Percentiles rank a stretch among this genome's conserved stretches.
phyloP scores from a whole-genome alignment of 108 stramenopile species.

The Ochromonas danica region DNA sequence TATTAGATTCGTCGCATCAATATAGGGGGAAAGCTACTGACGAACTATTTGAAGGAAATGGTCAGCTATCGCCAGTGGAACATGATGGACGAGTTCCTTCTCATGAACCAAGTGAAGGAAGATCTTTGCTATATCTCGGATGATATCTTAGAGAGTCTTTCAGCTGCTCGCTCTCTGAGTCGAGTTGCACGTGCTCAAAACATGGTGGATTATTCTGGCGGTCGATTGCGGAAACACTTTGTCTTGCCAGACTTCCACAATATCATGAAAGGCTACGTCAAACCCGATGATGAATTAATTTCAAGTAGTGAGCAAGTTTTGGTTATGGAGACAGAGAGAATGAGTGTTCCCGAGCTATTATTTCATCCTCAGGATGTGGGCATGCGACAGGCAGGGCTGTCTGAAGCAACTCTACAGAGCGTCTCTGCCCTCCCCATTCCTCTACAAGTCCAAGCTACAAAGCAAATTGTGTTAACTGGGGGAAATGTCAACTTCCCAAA shows the following conservation, averaged over 20 bases:
- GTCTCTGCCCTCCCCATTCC: neutral
- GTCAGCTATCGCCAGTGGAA: conserved; percentile 90
- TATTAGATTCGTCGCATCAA: conserved; percentile 71
- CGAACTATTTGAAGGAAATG: conserved; percentile 82
- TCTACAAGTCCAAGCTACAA: conserved; percentile 56
- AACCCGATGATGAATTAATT: conserved; percentile 3
- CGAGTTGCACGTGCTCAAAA: too few species aligned
- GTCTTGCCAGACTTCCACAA: conserved; percentile 82
- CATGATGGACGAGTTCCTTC: conserved; percentile 87
- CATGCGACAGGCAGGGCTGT: conserved; percentile 72
- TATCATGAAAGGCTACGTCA: conserved; percentile 61
- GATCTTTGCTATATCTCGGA: conserved; percentile 63
- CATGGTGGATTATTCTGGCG: neutral
- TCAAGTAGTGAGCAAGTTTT: conserved; percentile 44
- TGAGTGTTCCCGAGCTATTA: conserved; percentile 82
- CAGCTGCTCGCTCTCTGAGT: too few species aligned
- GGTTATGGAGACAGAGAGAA: conserved; percentile 76
- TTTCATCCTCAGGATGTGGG: conserved; percentile 87
- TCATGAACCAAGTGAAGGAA: conserved; percentile 70
- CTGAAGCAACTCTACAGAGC: conserved; percentile 55
- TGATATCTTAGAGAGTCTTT: conserved; percentile 67
- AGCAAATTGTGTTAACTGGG: conserved; percentile 76
- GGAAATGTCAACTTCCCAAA: conserved; percentile 76
- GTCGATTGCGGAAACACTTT: conserved; percentile 70
- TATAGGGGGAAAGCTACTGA: conserved; percentile 84